These are phyloP conservation scores for Eimeria praecox DNA, from an alignment of 169 alveolate genomes.

Conservation along the genomic window DNA sequence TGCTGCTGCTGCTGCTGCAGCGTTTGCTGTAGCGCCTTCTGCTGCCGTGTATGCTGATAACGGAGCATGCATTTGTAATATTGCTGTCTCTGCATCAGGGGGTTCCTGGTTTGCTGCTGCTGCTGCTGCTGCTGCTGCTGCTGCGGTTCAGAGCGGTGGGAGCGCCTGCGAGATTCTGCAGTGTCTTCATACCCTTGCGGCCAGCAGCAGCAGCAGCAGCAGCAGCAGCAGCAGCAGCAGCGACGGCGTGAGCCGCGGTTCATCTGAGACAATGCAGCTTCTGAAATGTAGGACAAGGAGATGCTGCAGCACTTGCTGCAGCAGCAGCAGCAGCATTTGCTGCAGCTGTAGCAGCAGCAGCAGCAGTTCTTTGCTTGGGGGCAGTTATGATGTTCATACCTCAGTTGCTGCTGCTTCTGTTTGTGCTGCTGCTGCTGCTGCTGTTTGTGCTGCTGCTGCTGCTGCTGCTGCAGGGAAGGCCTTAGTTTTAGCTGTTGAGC, in stretches of 20 bases:
- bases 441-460: not conserved
- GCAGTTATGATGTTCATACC: not conserved
- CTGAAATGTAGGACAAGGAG: not conserved
- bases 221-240: not conserved
- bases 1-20: not conserved
- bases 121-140: not conserved
- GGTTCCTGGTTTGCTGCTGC: not conserved
- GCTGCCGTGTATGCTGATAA: not conserved
- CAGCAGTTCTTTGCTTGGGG: not conserved
- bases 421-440: conserved; percentile 20
- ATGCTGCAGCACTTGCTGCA: conserved; percentile 21
- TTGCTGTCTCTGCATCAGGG: not conserved
- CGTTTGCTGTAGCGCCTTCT: not conserved
- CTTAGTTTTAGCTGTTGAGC: conserved; percentile 3
- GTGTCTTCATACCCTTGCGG: not conserved
- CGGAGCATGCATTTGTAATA: not conserved
- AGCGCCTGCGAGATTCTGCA: conserved; percentile 57
- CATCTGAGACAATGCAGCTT: not conserved
- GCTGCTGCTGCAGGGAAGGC: conserved; percentile 58
- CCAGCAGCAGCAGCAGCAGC: conserved; percentile 45
- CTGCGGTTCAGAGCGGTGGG: conserved; percentile 62
- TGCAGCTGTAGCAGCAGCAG: not conserved
- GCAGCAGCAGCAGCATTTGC: conserved; percentile 24
- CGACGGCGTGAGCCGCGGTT: not conserved
- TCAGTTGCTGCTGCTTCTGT: conserved; percentile 16